Evolutionary conservation across 495 filamentous ascomycete species (phyloP).

Genomic region (Annulohypoxylon maeteangense): DNA sequence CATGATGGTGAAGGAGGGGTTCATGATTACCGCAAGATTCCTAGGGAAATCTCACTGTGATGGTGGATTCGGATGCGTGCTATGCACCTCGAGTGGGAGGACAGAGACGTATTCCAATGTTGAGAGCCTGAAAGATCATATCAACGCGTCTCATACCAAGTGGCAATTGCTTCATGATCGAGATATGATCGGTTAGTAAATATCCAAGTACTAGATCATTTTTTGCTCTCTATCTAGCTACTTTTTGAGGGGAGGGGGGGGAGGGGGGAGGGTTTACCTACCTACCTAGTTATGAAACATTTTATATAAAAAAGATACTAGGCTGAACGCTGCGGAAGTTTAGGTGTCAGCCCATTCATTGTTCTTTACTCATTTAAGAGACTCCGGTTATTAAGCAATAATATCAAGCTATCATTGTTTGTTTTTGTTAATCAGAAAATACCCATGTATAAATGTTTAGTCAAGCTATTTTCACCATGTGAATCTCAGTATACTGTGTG

Average conservation of each 20-base stretch:
- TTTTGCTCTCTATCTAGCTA: not conserved
- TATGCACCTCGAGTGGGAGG: slow-evolving; percentile 46
- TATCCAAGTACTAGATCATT: not conserved
- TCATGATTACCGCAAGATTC: slow-evolving; percentile 50
- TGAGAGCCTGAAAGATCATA: slow-evolving; percentile 46
- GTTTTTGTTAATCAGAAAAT: not conserved
- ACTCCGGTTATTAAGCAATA: not conserved
- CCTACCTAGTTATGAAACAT: no score
- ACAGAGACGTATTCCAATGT: slow-evolving; percentile 48
- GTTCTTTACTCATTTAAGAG: not conserved
- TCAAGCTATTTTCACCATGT: not conserved
- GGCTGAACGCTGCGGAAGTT: not conserved
- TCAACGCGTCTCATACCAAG: slow-evolving; percentile 51
- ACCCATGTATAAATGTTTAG: not conserved
- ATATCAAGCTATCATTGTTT: no score
- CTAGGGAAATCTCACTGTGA: slow-evolving; percentile 54
- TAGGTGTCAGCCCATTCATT: not conserved
- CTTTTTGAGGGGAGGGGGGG: no score
- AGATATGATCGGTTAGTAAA: slow-evolving; percentile 45
- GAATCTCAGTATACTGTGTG: not conserved
- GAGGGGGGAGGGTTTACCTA: no score
- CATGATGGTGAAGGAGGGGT: slow-evolving; percentile 49
- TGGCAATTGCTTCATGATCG: slow-evolving; percentile 56
- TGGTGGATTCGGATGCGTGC: slow-evolving; percentile 43
- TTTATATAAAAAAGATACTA: no score